Evolutionary conservation across 371 early-diverging fungal genomes (phyloP).

Genomic region (Lichtheimia ramosa): DNA sequence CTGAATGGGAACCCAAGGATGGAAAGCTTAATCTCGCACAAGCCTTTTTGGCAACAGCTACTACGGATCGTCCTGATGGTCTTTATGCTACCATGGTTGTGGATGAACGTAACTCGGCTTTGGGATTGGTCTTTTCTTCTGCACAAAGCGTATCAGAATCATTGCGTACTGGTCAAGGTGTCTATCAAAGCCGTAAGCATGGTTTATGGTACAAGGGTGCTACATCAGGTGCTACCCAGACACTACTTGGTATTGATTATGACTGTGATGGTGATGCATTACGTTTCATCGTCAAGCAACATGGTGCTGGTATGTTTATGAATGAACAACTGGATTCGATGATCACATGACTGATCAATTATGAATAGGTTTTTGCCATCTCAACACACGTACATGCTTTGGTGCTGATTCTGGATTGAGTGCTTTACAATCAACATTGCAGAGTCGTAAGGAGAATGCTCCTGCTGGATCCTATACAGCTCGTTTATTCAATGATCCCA

Average conservation of each 20-base stretch:
- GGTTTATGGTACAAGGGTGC: slow-evolving; percentile 96
- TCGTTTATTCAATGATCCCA: slow-evolving; percentile 82
- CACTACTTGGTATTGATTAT: slow-evolving; percentile 68
- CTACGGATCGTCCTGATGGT: slow-evolving; percentile 87
- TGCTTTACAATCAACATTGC: slow-evolving; percentile 67
- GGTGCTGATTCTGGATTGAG: slow-evolving; percentile 78
- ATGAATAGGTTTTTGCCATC: slow-evolving; percentile 88
- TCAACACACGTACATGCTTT: slow-evolving; percentile 90
- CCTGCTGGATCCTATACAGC: slow-evolving; percentile 91
- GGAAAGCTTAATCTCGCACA: slow-evolving; percentile 65
- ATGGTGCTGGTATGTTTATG: slow-evolving; percentile 71
- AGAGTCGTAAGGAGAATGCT: slow-evolving; percentile 66
- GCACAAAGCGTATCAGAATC: slow-evolving; percentile 80
- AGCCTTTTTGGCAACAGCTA: slow-evolving; percentile 65
- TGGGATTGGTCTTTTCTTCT: slow-evolving; percentile 94
- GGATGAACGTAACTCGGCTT: slow-evolving; percentile 82
- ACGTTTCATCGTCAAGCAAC: slow-evolving; percentile 85
- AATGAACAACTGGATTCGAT: not conserved
- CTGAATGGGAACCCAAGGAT: slow-evolving; percentile 15
- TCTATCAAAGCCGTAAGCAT: slow-evolving; percentile 88
- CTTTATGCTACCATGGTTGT: slow-evolving; percentile 91
- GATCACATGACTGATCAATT: not conserved
- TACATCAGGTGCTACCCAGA: slow-evolving; percentile 92
- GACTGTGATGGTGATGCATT: slow-evolving; percentile 95
- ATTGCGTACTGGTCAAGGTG: slow-evolving; percentile 78